phyloP scores from a whole-genome alignment of 805 yeast genomes.

The Nakazawaea laoshanensis region DNA sequence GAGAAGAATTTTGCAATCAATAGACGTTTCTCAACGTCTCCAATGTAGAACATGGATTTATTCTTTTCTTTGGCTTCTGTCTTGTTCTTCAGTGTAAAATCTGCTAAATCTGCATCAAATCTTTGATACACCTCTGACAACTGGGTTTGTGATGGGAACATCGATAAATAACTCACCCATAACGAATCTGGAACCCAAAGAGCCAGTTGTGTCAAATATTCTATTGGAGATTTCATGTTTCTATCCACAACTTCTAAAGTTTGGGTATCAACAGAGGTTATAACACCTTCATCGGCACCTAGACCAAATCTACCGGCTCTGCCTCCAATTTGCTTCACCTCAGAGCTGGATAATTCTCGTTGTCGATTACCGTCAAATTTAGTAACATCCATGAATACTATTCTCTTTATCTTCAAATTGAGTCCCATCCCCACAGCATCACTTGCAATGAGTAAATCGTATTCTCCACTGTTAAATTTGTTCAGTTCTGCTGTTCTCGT shows the following conservation, averaged over 20 bases:
- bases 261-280: constrained; percentile 39
- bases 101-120: constrained; percentile 32
- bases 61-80: neutral
- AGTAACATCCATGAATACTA: constrained; percentile 58
- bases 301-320: constrained; percentile 78
- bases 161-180: constrained; percentile 59
- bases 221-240: constrained; percentile 43
- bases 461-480: constrained; percentile 69
- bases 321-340: constrained; percentile 89
- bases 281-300: constrained; percentile 28
- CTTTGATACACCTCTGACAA: constrained; percentile 37
- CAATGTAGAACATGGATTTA: constrained; percentile 16
- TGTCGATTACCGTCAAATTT: constrained; percentile 64
- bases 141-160: constrained; percentile 43
- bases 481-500: constrained; percentile 79
- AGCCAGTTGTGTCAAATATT: constrained; percentile 49
- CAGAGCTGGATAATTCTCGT: constrained; percentile 46
- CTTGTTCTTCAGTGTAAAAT: constrained; percentile 13
- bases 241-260: constrained; percentile 37
- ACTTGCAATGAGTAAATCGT: constrained; percentile 83
- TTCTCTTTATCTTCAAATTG: constrained; percentile 73
- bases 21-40: constrained; percentile 18
- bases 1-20: constrained; percentile 18
- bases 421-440: constrained; percentile 99
- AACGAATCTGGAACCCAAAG: constrained; percentile 75